Base-by-base conservation (phyloP, 306 rosid genomes). In the Quillaja saponaria region DNA sequence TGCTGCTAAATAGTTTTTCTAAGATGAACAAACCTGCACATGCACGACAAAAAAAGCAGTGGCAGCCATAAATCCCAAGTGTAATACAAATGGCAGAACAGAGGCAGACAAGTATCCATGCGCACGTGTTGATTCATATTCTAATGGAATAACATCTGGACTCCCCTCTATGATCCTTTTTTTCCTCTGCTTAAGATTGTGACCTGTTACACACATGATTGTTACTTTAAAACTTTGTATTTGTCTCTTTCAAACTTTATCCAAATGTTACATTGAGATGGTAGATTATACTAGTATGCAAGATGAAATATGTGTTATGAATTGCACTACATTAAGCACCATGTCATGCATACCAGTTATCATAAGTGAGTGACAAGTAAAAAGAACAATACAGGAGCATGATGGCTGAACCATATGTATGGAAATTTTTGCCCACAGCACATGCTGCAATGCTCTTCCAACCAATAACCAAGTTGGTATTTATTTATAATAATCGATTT, bases 31-130 rank as follows among this genome's bases (percentile, higher is more conserved):
- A 63, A 88, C 98, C 96, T 92, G 94, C 45, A 92, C 98, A 63
- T 88, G 96, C 98, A 84, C 84, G 80, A 92, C 84, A 70, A 92
- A 63, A 70, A 92, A 82, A 48, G 81, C 86, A n/a, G 87, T 82
- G 64, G 81, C 76, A 54, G 85, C 83, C 91, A 92, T 78, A 78
- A 92, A 82, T 65, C 81, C 96, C 84, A 82, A 60, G 71, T 92
- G 96, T 16, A 88, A 63, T 66, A 88, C 74, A 68, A 81, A 88
- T 8, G 98, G 98, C 44, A 92, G 92, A 64, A 81, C 89, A 41
- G 81, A 77, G 61, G 83, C 74, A 49, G 98, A 86, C 58, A 78
- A 60, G 78, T 78, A 82, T 65, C 96, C 94, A 2, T 33, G 53
- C 66, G 38, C 50, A 3, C 46, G 69, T 65, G 73, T 40, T 16